Percentiles rank a stretch among this genome's conserved stretches.
Conservation (phyloP, 176 grass and related monocot species). For the Musa schizocarpa region DNA sequence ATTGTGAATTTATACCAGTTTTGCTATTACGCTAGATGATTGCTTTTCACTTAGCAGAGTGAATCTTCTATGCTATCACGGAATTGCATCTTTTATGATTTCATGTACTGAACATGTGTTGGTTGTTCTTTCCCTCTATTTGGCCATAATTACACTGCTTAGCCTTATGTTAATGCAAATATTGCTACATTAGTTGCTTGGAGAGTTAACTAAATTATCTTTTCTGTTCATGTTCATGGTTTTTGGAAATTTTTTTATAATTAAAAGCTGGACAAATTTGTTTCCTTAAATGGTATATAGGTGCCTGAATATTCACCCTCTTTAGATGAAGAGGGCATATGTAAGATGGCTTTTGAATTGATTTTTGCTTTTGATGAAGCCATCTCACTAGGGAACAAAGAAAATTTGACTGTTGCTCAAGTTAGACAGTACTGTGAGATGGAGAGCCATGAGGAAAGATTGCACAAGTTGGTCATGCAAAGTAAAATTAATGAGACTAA, state of each 20-base stretch:
- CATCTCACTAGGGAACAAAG: conserved; percentile 76
- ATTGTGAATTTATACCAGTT: background rate
- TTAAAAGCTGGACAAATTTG: background rate
- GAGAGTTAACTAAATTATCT: background rate
- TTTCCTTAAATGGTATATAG: conserved; percentile 51
- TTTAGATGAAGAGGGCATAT: conserved; percentile 70
- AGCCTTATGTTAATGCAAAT: too few relatives aligned
- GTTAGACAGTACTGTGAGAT: conserved; percentile 94
- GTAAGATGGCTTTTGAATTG: conserved; percentile 63
- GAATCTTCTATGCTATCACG: background rate
- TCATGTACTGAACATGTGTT: too few relatives aligned
- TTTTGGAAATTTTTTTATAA: background rate
- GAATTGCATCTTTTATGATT: background rate
- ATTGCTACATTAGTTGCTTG: background rate
- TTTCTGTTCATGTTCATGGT: background rate
- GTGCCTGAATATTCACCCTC: conserved; percentile 73
- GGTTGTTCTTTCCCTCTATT: too few relatives aligned
- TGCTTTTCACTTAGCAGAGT: background rate
- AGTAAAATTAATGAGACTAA: conserved; percentile 79
- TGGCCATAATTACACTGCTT: too few relatives aligned
- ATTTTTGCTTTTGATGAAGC: conserved; percentile 89
- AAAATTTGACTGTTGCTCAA: conserved; percentile 74
- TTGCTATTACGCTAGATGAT: background rate
- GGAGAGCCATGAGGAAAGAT: conserved; percentile 76
- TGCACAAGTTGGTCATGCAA: conserved; percentile 73